Base-by-base conservation (phyloP, 1,284 basidiomycete genomes). In the Cronartium quercuum region DNA sequence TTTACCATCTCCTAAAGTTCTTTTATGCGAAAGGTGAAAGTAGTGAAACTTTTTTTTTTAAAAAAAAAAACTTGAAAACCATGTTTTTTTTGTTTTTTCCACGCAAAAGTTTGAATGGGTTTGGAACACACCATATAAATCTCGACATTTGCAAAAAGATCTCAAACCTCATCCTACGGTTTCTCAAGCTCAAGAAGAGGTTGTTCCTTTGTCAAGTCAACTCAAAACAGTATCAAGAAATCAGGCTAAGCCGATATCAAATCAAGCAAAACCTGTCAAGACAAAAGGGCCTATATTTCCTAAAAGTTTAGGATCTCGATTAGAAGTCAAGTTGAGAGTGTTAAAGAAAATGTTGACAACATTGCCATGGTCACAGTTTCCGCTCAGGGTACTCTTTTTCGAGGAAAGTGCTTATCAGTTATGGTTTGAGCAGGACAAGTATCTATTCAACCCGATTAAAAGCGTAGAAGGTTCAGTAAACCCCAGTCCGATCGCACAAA, bases 21-120 rank as follows among this genome's bases (percentile, higher is more conserved):
- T 47, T 47, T 47, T n/a, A 51, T 51, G 12, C 24, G n/a, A n/a
- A n/a, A n/a, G n/a, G n/a, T n/a, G n/a, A n/a, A n/a, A n/a, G n/a
- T n/a, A n/a, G n/a, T n/a, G n/a, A n/a, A n/a, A n/a, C 40, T 57
- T 5, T 1, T 58, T 18, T 29, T 37, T 5, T 68, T 24, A 13
- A 13, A 13, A 18, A 47, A 12, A 18, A 37, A 40, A n/a, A 38
- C 21, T 13, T 35, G 7, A 12, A 60, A 60, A 13, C 24, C 9
- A n/a, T n/a, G n/a, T n/a, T n/a, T n/a, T n/a, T n/a, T n/a, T n/a
- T 65, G 34, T 60, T 29, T 29, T 70, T 21, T 51, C n/a, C n/a
- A n/a, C n/a, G n/a, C n/a, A 7, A 47, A 21, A 74, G 71, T 74
- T 74, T 47, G 71, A 74, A 66, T 74, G 71, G 71, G 71, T 51